Base-by-base conservation (phyloP, 805 yeast species). In the Starmerella cellae region DNA sequence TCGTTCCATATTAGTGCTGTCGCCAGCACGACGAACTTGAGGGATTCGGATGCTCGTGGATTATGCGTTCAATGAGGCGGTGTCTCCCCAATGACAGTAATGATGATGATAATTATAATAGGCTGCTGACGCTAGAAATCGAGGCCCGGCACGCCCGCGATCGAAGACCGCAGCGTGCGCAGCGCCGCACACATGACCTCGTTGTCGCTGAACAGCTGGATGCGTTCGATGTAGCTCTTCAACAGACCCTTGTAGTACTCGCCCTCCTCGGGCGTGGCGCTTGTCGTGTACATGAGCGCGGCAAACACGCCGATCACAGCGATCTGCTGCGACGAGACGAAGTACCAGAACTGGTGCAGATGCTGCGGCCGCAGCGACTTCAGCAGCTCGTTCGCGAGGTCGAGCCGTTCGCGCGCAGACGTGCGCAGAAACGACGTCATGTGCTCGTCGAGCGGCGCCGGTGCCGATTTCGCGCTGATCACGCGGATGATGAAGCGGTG, bases 221-320 rank as follows among this genome's bases (percentile, higher is more conserved):
- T 60, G 10, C 77, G 71, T 79, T 84, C 76, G 45, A 93, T 67
- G 59, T 82, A 87, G 51, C 79, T 80, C 54, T 74, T 73, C 23
- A 87, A 70, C 48, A 78, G 78, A 48, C 76, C 81, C 52, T 74
- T 70, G 60, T 73, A 83, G 37, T 70, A 65, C 32, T 65, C 65
- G 0, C 79, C 70, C 54, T 84, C 95, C 42, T 77, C 82, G 2
- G 50, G 45, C 14, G 53, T 48, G 17, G 42, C 42, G 1, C 91
- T 65, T 0, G 95, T 80, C 14, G 79, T 77, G 53, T 71, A 82
- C 42, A 87, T 62, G 11, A 87, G 65, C 0, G 93, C 78, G 0
- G 95, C 94, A 67, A 87, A 87, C 0, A 88, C 74, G 2, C 95
- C 95, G 31, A 85, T 82, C 29, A 82, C 61, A 5, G 94, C 75